A percentile compares a stretch with the other conserved stretches of the same genome.
Conservation (phyloP, 73 alveolate genomes). For the Vitrella brassicaformis region DNA sequence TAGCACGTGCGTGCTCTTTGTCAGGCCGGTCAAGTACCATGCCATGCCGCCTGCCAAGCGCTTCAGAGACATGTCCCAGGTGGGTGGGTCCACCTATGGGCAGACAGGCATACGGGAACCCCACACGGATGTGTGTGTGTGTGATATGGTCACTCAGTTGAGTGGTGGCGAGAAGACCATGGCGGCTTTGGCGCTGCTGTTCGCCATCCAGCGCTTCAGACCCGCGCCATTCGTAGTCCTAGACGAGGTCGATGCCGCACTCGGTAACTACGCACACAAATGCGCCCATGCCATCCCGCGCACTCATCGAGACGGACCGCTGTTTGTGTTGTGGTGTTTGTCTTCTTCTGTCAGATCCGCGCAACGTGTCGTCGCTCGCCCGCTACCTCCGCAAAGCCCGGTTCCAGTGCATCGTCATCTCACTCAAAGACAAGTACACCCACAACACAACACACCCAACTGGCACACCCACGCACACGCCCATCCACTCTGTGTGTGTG, state of each 20-base stretch:
- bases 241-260: conserved; percentile 83
- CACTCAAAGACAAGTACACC: not conserved
- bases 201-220: conserved; percentile 55
- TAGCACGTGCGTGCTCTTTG: no score
- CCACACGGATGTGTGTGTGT: no score
- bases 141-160: no score
- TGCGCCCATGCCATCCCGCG: not conserved
- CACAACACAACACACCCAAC: not conserved
- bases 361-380: not conserved
- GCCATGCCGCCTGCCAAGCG: no score
- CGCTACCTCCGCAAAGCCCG: not conserved
- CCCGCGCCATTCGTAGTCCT: conserved; percentile 61
- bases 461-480: not conserved
- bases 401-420: not conserved
- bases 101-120: no score
- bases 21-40: no score
- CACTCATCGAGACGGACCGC: not conserved
- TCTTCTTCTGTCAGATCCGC: not conserved
- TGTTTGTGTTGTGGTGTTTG: not conserved
- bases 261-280: conserved; percentile 38
- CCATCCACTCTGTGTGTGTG: not conserved
- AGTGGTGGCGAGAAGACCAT: conserved; percentile 89
- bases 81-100: no score
- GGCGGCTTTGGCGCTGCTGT: conserved; percentile 66
- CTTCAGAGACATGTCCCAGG: no score